Evolutionary conservation across 176 grass and related monocot genomes (phyloP), one percentile per base, ranked within the genome.

Genomic region (Ananas comosus): DNA sequence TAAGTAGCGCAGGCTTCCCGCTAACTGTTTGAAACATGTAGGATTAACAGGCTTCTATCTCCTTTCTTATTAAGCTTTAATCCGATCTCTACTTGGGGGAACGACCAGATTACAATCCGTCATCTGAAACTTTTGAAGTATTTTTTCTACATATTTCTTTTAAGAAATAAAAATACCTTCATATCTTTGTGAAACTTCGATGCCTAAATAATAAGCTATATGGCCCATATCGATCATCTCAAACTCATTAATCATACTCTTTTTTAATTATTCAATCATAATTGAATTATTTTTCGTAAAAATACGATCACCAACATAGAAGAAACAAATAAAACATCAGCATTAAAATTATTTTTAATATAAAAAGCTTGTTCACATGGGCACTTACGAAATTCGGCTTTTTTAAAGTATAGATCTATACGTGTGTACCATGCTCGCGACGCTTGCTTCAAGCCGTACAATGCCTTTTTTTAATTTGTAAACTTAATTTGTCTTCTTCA

Each of bases 271-370:
- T 6, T 42, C 64, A 57, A 77, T 19, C 51, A 78, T 59, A 16
- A 9, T n/a, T 49, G 23, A 2, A 63, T 67, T 70, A 50, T 48
- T 70, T 12, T 25, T 14, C 13, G 12, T 70, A 19, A 66, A 77
- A 50, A 64, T 70, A 49, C 70, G 63, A 68, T 78, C 6, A 28
- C 50, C 75, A 18, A 68, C 66, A 22, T 69, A 69, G 0, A 69
- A 21, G 12, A 1, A 18, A 51, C 1, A 51, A 50, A 49, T 48
- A 51, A 48, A 19, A 4, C 22, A 19, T 21, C 11, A 12, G 48
- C 10, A 12, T 50, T 1, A 1, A 2, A 58, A 17, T 58, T 69
- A 21, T 48, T 17, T 69, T 69, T 69, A 19, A 50, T 11, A 51
- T 50, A 69, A 50, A 21, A 0, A 10, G 14, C 33, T 49, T 33